Conservation (phyloP, 495 filamentous ascomycete species). For the Achaetomiella virescens region DNA sequence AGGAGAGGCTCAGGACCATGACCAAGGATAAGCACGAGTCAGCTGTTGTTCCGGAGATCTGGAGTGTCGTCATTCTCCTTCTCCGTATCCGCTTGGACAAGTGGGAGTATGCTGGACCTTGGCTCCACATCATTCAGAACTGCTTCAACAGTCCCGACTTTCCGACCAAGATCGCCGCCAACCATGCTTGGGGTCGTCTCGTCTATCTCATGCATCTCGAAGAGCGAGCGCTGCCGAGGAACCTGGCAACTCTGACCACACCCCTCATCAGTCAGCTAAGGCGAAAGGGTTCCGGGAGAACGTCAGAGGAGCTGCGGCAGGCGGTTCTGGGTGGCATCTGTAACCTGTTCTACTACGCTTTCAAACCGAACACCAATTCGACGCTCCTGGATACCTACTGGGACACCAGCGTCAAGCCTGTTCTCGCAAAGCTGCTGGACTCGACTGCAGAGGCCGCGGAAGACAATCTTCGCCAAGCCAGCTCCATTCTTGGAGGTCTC, state of each 20-base stretch:
- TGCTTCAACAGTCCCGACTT: conserved; percentile 80
- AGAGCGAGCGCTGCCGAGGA: conserved; percentile 50
- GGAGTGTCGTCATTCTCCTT: conserved; percentile 74
- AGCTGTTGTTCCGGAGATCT: conserved; percentile 75
- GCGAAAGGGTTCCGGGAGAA: conserved; percentile 52
- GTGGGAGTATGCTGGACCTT: conserved; percentile 67
- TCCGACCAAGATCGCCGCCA: conserved; percentile 66
- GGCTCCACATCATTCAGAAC: conserved; percentile 67
- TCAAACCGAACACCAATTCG: conserved; percentile 59
- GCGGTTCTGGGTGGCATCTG: conserved; percentile 63
- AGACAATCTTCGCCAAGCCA: conserved; percentile 45
- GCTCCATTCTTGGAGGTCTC: conserved; percentile 59
- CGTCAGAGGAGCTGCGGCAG: conserved; percentile 50
- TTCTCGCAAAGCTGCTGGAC: conserved; percentile 44
- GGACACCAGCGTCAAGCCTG: conserved; percentile 62
- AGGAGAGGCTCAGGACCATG: conserved; percentile 64
- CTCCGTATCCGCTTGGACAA: conserved; percentile 60
- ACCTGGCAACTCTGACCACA: conserved; percentile 60
- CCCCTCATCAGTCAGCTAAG: conserved; percentile 66
- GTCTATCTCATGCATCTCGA: conserved; percentile 62
- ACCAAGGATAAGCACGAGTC: conserved; percentile 55
- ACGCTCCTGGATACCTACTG: conserved; percentile 68
- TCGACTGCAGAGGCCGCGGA: conserved; percentile 24
- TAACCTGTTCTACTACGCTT: conserved; percentile 78
- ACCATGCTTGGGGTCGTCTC: conserved; percentile 76